Evolutionary conservation across 1,284 basidiomycete genomes (phyloP).

Genomic region (Papiliotrema flavescens): DNA sequence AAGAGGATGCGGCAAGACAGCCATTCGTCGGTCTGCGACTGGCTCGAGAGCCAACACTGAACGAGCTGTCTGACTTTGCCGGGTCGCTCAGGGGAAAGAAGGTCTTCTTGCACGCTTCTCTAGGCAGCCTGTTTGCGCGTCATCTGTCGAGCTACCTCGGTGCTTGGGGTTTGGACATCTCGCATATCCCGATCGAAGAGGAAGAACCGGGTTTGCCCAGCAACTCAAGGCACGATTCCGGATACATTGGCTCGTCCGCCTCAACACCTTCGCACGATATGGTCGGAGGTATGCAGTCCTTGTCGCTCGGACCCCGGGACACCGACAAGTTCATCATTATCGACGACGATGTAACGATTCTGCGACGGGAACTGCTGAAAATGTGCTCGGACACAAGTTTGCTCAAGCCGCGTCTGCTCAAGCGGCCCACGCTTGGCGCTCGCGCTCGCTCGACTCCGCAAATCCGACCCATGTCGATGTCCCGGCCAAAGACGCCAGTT

Average conservation of each 20-base stretch:
- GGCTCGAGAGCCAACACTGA: constrained; percentile 67
- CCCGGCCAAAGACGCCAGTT: constrained; percentile 42
- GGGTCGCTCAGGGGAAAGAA: constrained; percentile 76
- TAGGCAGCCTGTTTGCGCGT: constrained; percentile 78
- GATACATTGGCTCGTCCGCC: constrained; percentile 17
- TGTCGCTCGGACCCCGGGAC: background rate
- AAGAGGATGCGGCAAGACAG: constrained; percentile 54
- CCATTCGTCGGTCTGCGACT: constrained; percentile 54
- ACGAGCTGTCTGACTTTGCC: constrained; percentile 71
- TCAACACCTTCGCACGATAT: background rate
- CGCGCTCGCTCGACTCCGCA: constrained; percentile 70
- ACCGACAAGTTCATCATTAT: constrained; percentile 66
- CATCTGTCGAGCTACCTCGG: constrained; percentile 86
- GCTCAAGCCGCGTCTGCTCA: constrained; percentile 50
- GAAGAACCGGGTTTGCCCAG: constrained; percentile 18
- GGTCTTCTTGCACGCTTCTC: constrained; percentile 73
- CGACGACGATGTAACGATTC: constrained; percentile 76
- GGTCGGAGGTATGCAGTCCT: too few species aligned
- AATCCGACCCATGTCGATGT: constrained; percentile 43
- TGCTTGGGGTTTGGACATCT: constrained; percentile 90
- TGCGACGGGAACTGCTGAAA: constrained; percentile 66
- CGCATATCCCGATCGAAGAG: constrained; percentile 62
- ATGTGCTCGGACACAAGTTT: constrained; percentile 56
- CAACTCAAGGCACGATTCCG: constrained; percentile 29
- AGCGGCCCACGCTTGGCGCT: constrained; percentile 69